Base-by-base conservation (phyloP, 1,284 basidiomycete genomes). In the Phylloboletellus chloephorus region DNA sequence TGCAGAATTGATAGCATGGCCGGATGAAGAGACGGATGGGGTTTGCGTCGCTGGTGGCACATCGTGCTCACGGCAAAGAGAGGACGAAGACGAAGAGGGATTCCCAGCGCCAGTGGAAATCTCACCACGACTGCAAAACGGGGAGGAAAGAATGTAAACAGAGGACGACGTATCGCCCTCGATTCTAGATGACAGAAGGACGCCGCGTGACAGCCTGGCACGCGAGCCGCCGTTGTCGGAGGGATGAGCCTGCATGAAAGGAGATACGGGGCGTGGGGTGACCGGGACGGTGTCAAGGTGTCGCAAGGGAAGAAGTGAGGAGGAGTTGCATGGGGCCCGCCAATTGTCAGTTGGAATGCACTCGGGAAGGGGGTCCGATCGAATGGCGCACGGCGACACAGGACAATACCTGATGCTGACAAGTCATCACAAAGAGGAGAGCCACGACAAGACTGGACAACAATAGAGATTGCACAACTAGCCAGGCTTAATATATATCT, bases 401-500 rank as follows among this genome's bases (percentile, higher is more conserved):
- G n/a, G n/a, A n/a, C n/a, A n/a, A n/a, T n/a, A n/a, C n/a, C n/a
- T n/a, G 41, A 35, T 41, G 31, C 4, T 28, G 29, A 30, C 46
- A 30, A 9, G 52, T 43, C 43, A 30, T 32, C 38, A 33, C 44
- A 44, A 31, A 23, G 31, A 33, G 46, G 34, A 22, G 21, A 38
- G 42, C 31, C 15, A 38, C 31, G n/a, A 43, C 32, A 29, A 24
- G 19, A 12, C 19, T 5, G 15, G 26, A 48, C 34, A 37, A 6
- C 19, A 31, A 41, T 35, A 7, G 32, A 28, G 41, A 56, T 36
- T 44, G 45, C 39, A 11, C 33, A 26, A 31, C 16, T 21, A 19
- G 28, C n/a, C n/a, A n/a, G n/a, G n/a, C 20, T 72, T 59, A 82
- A 44, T 64, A 75, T 31, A 87, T 72, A 54, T 86, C 82, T 53